Evolutionary conservation across 163 green algal species (phyloP).

Genomic region (Volvox carteri): DNA sequence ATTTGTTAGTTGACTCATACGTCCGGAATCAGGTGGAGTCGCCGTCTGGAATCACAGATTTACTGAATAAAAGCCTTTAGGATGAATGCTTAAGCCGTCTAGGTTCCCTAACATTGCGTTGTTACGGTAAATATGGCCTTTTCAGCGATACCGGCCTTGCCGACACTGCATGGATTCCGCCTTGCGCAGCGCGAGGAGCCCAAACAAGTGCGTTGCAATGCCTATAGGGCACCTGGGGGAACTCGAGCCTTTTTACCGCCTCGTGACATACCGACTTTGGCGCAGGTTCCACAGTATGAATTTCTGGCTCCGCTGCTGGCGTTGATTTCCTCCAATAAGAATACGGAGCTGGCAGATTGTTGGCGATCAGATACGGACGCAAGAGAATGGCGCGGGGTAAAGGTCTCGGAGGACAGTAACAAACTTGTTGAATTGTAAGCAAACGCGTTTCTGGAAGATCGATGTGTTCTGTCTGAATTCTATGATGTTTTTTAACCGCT

Average conservation of each 20-base stretch:
- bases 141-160: background rate
- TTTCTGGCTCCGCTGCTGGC: conserved; percentile 5
- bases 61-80: too few species aligned
- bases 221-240: background rate
- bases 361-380: conserved; percentile 15
- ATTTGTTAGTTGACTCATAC: too few species aligned
- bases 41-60: too few species aligned
- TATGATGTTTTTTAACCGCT: background rate
- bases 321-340: conserved; percentile 1
- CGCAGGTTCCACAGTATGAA: conserved; percentile 11
- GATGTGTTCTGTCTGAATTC: background rate
- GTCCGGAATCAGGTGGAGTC: too few species aligned
- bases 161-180: conserved; percentile 8
- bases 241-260: conserved; percentile 21
- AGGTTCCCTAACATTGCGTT: too few species aligned
- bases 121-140: too few species aligned
- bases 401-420: conserved; percentile 14
- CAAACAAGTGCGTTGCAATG: background rate
- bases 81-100: too few species aligned
- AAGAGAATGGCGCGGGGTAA: conserved; percentile 29
- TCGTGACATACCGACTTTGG: background rate
- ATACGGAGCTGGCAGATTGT: conserved; percentile 6
- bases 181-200: background rate
- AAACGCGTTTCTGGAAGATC: background rate
- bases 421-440: conserved; percentile 50